Percentiles rank a stretch among this genome's conserved stretches.
Evolutionary conservation across 2,329 filamentous ascomycete species (phyloP).

Genomic region (Sporothrix curviconia): DNA sequence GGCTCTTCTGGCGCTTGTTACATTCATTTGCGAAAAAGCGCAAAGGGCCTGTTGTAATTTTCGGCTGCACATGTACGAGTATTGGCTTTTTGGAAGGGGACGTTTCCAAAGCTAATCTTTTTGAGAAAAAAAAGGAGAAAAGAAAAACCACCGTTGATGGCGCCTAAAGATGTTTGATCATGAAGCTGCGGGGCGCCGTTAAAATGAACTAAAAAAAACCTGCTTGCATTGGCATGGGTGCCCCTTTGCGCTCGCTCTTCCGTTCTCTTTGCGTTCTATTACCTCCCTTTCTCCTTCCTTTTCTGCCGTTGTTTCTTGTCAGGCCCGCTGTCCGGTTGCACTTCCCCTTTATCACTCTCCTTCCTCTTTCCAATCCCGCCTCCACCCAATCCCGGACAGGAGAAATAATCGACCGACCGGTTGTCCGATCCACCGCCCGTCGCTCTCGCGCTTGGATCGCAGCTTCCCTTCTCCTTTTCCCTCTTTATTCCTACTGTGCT

Average conservation of each 20-base stretch:
- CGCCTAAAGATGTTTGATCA: too few relatives aligned
- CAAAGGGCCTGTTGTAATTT: constrained; percentile 13
- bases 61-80: too few relatives aligned
- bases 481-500: background rate
- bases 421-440: background rate
- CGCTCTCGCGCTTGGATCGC: background rate
- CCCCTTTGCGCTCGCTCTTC: too few relatives aligned
- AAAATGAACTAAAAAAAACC: too few relatives aligned
- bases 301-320: background rate
- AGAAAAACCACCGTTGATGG: too few relatives aligned
- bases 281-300: background rate
- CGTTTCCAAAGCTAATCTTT: background rate
- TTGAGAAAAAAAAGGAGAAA: background rate
- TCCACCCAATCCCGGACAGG: constrained; percentile 7
- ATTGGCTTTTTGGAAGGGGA: background rate
- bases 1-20: background rate
- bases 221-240: too few relatives aligned
- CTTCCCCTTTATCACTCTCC: background rate
- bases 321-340: background rate
- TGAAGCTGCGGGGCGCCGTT: too few relatives aligned
- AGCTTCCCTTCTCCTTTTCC: background rate
- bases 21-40: background rate
- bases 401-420: constrained; percentile 10
- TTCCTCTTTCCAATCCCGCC: background rate
- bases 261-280: too few relatives aligned